These are phyloP conservation scores for Aspergillus quadricinctus DNA, from an alignment of 2,329 filamentous ascomycete genomes.

Conservation along the genomic window DNA sequence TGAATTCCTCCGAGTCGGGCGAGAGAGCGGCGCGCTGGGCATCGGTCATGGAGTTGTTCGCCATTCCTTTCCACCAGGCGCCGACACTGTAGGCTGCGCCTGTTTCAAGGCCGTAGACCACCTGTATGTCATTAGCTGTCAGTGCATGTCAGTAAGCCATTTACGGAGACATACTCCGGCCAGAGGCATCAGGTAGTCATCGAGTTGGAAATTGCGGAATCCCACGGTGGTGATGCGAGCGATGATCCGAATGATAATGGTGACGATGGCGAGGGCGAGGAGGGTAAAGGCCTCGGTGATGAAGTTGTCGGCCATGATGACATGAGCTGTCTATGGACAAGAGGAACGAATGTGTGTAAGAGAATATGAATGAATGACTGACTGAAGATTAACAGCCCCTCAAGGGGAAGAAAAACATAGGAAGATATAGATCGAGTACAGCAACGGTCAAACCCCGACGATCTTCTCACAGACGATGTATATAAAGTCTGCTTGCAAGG, in stretches of 20 bases:
- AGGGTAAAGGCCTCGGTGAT: slow-evolving; percentile 49
- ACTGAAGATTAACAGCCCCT: background rate
- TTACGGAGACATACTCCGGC: slow-evolving; percentile 50
- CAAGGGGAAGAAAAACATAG: background rate
- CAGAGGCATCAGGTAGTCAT: slow-evolving; percentile 58
- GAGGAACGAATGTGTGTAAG: background rate
- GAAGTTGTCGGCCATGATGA: slow-evolving; percentile 27
- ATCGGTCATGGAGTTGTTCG: slow-evolving; percentile 56
- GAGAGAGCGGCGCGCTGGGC: slow-evolving; percentile 45
- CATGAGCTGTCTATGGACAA: too few relatives aligned
- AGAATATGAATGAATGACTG: background rate
- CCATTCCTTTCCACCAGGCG: slow-evolving; percentile 47
- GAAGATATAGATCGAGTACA: background rate
- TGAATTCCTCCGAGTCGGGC: slow-evolving; percentile 45
- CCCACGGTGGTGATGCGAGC: slow-evolving; percentile 49
- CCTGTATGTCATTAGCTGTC: slow-evolving; percentile 24
- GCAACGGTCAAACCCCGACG: background rate
- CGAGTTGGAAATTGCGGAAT: slow-evolving; percentile 48
- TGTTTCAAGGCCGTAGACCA: slow-evolving; percentile 51
- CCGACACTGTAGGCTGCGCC: slow-evolving; percentile 48
- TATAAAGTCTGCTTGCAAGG: background rate
- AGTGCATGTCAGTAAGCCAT: too few relatives aligned
- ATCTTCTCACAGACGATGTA: background rate
- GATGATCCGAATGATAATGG: slow-evolving; percentile 50
- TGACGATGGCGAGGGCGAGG: slow-evolving; percentile 45